Conservation (phyloP, 225 moss, liverwort and hornwort genomes). For the Pleurozium schreberi region DNA sequence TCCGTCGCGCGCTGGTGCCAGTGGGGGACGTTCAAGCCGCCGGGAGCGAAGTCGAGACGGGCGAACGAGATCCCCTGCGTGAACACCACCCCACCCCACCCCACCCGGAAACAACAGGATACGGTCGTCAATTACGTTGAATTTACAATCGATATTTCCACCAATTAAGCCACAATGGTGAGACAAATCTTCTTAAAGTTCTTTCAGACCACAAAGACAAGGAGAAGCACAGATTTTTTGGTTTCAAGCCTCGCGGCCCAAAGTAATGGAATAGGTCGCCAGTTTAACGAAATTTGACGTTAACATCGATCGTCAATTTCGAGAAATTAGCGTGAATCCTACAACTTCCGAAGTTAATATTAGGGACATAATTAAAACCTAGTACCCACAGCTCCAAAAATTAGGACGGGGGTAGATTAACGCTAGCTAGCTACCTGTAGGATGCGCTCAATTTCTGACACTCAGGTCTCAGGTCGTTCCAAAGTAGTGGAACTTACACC, state of each 20-base stretch:
- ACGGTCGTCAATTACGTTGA: too few relatives aligned
- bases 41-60: slow-evolving; percentile 25
- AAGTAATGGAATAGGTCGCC: too few relatives aligned
- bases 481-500: too few relatives aligned
- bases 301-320: background rate
- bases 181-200: background rate
- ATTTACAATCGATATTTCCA: background rate
- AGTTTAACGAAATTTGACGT: background rate
- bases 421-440: too few relatives aligned
- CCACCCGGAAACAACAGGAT: background rate
- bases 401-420: too few relatives aligned
- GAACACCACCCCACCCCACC: too few relatives aligned
- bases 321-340: background rate
- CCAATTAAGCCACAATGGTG: background rate
- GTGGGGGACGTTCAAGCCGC: slow-evolving; percentile 32
- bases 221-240: background rate
- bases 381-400: background rate
- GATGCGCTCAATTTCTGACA: background rate
- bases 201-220: background rate
- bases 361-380: background rate
- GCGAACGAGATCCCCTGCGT: slow-evolving; percentile 24
- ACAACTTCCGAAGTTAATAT: too few relatives aligned
- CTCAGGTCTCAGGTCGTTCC: too few relatives aligned
- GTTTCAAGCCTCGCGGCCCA: background rate
- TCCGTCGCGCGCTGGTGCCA: slow-evolving; percentile 31